Percentiles rank a stretch among this genome's conserved stretches.
Evolutionary conservation across 306 rosid species (phyloP).

Genomic region (Purshia tridentata): DNA sequence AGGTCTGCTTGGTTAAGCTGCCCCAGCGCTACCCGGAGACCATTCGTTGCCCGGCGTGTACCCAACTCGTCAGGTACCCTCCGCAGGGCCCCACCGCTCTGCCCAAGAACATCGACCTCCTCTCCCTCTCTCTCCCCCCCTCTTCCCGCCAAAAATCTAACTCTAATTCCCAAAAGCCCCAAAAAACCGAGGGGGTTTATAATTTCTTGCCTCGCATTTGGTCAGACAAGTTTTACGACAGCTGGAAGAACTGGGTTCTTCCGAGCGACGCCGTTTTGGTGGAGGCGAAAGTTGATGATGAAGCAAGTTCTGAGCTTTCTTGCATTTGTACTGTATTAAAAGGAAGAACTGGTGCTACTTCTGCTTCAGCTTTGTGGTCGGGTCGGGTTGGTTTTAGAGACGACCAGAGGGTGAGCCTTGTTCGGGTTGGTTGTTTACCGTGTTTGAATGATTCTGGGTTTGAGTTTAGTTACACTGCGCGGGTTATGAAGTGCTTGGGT

Average conservation of each 20-base stretch:
- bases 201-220: slow-evolving; percentile 44
- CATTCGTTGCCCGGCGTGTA: slow-evolving; percentile 85
- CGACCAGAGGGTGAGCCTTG: slow-evolving; percentile 46
- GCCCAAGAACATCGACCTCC: slow-evolving; percentile 93
- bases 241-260: slow-evolving; percentile 73
- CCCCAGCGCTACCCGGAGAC: slow-evolving; percentile 60
- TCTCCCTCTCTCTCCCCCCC: slow-evolving; percentile 46
- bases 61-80: slow-evolving; percentile 66
- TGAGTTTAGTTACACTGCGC: slow-evolving; percentile 47
- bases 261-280: slow-evolving; percentile 49
- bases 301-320: slow-evolving; percentile 11
- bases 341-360: slow-evolving; percentile 32
- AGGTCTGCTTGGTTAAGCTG: slow-evolving; percentile 55
- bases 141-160: slow-evolving; percentile 20
- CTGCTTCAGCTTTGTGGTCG: slow-evolving; percentile 23
- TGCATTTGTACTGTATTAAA: slow-evolving; percentile 8
- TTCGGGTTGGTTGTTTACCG: slow-evolving; percentile 42
- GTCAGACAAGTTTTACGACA: slow-evolving; percentile 62
- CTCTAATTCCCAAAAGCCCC: slow-evolving; percentile 19
- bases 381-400: slow-evolving; percentile 42
- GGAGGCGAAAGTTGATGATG: slow-evolving; percentile 12
- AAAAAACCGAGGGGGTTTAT: neutral
- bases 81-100: slow-evolving; percentile 64
- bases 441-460: slow-evolving; percentile 26
- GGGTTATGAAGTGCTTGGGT: slow-evolving; percentile 63